These are phyloP conservation scores for Candida qinlingensis DNA, from an alignment of 805 yeast genomes.

Conservation along the genomic window DNA sequence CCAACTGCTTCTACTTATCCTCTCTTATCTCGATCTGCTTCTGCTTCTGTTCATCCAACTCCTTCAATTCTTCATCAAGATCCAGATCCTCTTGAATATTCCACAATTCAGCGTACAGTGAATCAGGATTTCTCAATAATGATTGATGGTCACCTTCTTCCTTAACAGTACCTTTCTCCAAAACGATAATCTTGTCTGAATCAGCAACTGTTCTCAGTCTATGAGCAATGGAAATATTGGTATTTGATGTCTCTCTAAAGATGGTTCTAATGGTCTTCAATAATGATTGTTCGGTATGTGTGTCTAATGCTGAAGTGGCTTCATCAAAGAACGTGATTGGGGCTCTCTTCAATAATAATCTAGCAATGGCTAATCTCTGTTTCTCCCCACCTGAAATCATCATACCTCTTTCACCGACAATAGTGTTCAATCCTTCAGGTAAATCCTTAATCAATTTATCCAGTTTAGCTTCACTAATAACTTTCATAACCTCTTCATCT, in stretches of 20 bases:
- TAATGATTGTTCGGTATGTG: constrained; percentile 88
- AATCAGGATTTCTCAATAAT: constrained; percentile 46
- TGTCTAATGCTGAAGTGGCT: constrained; percentile 94
- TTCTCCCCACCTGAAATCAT: constrained; percentile 99
- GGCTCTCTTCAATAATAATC: constrained; percentile 79
- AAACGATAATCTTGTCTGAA: constrained; percentile 86
- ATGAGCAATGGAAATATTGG: constrained; percentile 91
- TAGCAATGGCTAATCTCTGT: constrained; percentile 89
- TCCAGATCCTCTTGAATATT: constrained; percentile 81
- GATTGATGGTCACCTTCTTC: constrained; percentile 84
- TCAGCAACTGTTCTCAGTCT: constrained; percentile 91
- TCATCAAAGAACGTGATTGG: constrained; percentile 95
- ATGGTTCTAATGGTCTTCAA: constrained; percentile 67
- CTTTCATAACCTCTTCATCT: constrained; percentile 62
- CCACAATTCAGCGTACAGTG: constrained; percentile 83
- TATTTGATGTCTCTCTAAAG: constrained; percentile 52
- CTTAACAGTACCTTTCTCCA: constrained; percentile 68
- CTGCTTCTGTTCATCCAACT: constrained; percentile 4
- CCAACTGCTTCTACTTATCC: neutral
- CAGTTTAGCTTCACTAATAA: constrained; percentile 67
- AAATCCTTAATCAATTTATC: constrained; percentile 55
- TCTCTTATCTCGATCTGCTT: constrained; percentile 4
- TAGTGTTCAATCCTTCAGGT: constrained; percentile 80
- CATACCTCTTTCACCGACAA: constrained; percentile 96
- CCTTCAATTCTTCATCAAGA: constrained; percentile 29